phyloP scores from a whole-genome alignment of 192 early-diverging fungal species.

The Gryganskiella cystojenkinii region DNA sequence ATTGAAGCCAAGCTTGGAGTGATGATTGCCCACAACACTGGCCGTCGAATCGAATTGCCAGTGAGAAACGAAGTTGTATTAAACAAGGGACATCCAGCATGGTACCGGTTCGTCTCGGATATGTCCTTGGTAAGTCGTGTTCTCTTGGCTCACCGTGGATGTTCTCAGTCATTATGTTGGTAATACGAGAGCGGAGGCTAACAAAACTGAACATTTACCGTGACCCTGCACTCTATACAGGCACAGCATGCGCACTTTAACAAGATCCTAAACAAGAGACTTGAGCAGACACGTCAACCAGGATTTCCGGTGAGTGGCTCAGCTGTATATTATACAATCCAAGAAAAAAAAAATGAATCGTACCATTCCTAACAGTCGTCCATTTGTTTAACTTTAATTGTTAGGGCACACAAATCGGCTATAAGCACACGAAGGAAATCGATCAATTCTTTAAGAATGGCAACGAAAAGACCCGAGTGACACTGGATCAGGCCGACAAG shows the following conservation, averaged over 20 bases:
- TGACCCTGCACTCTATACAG: neutral
- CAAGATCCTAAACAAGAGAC: slow-evolving; percentile 77
- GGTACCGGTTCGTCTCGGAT: slow-evolving; percentile 80
- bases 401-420: slow-evolving; percentile 19
- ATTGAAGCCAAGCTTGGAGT: slow-evolving; percentile 95
- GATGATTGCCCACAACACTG: slow-evolving; percentile 74
- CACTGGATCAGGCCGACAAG: slow-evolving; percentile 70
- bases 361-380: too few relatives aligned
- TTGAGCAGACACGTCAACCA: slow-evolving; percentile 61
- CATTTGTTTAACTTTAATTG: neutral
- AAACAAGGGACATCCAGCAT: slow-evolving; percentile 18
- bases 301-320: slow-evolving; percentile 50
- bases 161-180: neutral
- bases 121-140: slow-evolving; percentile 72
- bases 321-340: too few relatives aligned
- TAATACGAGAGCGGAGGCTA: neutral
- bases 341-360: too few relatives aligned
- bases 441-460: slow-evolving; percentile 28
- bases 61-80: slow-evolving; percentile 72
- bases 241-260: slow-evolving; percentile 91
- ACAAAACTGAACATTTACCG: neutral
- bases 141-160: neutral
- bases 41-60: slow-evolving; percentile 69
- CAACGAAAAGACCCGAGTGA: slow-evolving; percentile 67
- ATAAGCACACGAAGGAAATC: slow-evolving; percentile 40